Percentiles rank a stretch among this genome's conserved stretches.
Evolutionary conservation across 306 rosid species (phyloP).

Genomic region (Ormosia semicastrata): DNA sequence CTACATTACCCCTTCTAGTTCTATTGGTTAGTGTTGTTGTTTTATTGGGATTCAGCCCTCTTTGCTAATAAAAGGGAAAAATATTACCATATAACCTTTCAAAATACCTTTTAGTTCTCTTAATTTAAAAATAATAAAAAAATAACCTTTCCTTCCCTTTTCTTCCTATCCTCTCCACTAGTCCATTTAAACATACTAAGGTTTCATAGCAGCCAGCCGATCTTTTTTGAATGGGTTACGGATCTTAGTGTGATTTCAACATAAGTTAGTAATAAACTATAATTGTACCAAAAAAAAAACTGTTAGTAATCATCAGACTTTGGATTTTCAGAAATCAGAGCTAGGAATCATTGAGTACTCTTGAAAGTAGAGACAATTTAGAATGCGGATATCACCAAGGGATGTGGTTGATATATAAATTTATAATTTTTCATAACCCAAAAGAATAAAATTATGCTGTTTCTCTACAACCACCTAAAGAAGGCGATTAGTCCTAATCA

Average conservation of each 20-base stretch:
- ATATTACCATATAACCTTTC: background rate
- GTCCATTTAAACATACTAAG: too few relatives aligned
- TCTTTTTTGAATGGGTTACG: background rate
- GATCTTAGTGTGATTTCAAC: background rate
- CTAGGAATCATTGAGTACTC: background rate
- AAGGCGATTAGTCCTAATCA: constrained; percentile 10
- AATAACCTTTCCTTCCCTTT: background rate
- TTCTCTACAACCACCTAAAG: background rate
- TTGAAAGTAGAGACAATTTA: constrained; percentile 17
- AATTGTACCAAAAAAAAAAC: too few relatives aligned
- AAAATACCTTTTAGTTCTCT: too few relatives aligned
- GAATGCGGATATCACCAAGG: background rate
- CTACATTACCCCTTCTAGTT: too few relatives aligned
- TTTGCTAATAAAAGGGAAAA: too few relatives aligned
- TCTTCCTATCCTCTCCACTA: too few relatives aligned
- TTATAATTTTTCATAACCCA: background rate
- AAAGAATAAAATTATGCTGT: background rate
- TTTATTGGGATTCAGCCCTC: too few relatives aligned
- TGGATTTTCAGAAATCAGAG: background rate
- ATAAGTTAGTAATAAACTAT: background rate
- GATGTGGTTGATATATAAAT: constrained; percentile 4
- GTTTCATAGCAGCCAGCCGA: background rate
- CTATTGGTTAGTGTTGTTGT: too few relatives aligned
- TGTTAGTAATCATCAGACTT: background rate
- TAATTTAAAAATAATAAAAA: too few relatives aligned